Base-by-base conservation (phyloP, 176 grass and related monocot species). In the Avena eriantha region DNA sequence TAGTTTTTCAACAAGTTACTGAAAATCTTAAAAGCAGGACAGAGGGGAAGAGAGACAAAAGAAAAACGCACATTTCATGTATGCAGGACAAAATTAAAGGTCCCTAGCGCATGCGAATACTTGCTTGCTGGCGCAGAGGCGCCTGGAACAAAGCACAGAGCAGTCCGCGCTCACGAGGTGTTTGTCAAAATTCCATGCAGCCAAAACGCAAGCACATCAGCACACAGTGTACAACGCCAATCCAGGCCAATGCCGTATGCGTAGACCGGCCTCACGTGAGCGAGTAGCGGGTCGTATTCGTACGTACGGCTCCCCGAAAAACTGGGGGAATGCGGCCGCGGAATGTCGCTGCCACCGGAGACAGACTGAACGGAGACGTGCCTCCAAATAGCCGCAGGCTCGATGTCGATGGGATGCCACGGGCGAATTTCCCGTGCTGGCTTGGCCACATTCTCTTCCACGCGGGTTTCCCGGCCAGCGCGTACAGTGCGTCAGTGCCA, bases 81-180 rank as follows among this genome's bases (percentile, higher is more conserved):
- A 81, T 43, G 70, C 85, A 75, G 68, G 90, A 92, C 87, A 89
- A 67, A 86, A n/a, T n/a, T n/a, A n/a, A n/a, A n/a, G n/a, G n/a
- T n/a, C 50, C 78, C 82, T 73, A 73, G 72, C 24, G 72, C 73
- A 53, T 60, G 87, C 22, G 84, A 68, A 68, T 89, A 89, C 90
- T 88, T 77, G 18, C 73, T 54, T 72, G 79, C 77, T 83, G 48
- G 57, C 24, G 3, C 11, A 31, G 69, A 64, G 23, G 82, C 82
- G 22, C 13, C 81, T 41, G 47, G 19, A 88, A 73, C 85, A 84
- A 84, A 34, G 31, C 4, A 2, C 5, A 78, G 54, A 86, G 84
- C 90, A 86, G 90, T 74, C 67, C 3, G 68, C 60, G 90, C 51
- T 92, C 90, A 89, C 90, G 90, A 92, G 87, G 86, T 67, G 74